Conservation (phyloP, 2,329 filamentous ascomycete species). For the Colletotrichum brevisporum region DNA sequence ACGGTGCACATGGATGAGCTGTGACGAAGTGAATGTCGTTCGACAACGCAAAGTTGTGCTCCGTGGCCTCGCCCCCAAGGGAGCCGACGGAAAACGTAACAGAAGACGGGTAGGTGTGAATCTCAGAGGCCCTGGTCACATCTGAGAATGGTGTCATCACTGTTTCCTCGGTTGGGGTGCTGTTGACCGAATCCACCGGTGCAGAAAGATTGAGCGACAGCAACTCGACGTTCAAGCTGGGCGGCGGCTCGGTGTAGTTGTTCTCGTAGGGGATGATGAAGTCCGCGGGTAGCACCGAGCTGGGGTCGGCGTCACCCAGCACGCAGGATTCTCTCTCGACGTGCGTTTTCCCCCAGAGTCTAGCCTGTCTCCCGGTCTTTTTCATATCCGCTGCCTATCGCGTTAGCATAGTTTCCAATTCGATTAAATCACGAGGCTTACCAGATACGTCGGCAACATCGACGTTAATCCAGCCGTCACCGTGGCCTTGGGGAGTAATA, state of each 20-base stretch:
- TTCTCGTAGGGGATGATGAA: conserved; percentile 74
- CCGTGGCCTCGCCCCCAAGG: conserved; percentile 56
- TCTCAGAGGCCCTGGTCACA: conserved; percentile 47
- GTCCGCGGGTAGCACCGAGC: conserved; percentile 70
- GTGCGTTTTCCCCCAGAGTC: conserved; percentile 72
- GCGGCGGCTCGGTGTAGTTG: conserved; percentile 62
- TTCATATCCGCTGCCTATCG: conserved; percentile 60
- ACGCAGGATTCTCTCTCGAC: conserved; percentile 74
- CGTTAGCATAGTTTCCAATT: conserved; percentile 26
- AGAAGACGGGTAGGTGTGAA: conserved; percentile 57
- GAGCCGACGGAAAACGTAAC: conserved; percentile 56
- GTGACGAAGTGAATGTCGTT: conserved; percentile 77
- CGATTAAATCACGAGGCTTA: conserved; percentile 49
- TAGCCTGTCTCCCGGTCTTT: conserved; percentile 67
- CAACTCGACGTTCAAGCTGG: conserved; percentile 64
- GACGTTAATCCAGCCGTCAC: conserved; percentile 72
- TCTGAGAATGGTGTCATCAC: conserved; percentile 56
- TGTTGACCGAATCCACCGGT: conserved; percentile 59
- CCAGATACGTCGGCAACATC: conserved; percentile 67
- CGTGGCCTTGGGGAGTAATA: conserved; percentile 64
- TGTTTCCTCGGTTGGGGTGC: conserved; percentile 60
- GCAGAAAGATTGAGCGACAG: conserved; percentile 64
- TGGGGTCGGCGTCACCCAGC: conserved; percentile 69
- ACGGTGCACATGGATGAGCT: conserved; percentile 74
- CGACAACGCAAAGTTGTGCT: conserved; percentile 61